These are phyloP conservation scores for Fusarium marasasianum DNA, from an alignment of 2,329 filamentous ascomycete species.

Conservation along the genomic window DNA sequence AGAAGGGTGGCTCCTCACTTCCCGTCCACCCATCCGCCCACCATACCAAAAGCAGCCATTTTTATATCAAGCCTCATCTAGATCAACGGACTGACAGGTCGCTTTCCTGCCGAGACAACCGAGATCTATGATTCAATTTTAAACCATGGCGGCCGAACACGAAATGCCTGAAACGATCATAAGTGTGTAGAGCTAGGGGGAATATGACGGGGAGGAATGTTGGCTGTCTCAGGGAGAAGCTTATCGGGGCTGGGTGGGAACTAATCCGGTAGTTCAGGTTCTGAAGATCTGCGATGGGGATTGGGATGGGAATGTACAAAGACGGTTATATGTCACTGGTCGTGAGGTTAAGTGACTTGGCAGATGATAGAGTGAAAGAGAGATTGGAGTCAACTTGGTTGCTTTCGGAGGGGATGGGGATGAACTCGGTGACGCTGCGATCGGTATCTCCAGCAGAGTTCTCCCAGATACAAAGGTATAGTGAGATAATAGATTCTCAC, in stretches of 20 bases:
- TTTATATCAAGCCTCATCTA: neutral
- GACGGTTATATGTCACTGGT: neutral
- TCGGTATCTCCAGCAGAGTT: too few species aligned
- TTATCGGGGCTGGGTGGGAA: neutral
- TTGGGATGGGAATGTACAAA: neutral
- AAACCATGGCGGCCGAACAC: neutral
- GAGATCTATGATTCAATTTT: neutral
- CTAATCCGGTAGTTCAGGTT: neutral
- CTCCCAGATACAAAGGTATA: too few species aligned
- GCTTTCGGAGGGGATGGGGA: neutral
- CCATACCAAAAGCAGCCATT: neutral
- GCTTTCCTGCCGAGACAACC: neutral
- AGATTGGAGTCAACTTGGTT: neutral
- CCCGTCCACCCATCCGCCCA: neutral
- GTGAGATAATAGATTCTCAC: too few species aligned
- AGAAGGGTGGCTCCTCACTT: neutral
- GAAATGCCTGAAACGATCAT: neutral
- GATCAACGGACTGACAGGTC: neutral
- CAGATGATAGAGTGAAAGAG: neutral
- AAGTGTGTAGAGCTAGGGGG: neutral
- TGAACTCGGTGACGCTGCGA: too few species aligned
- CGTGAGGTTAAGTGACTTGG: neutral
- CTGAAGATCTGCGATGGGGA: neutral
- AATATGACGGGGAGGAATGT: constrained; percentile 12
- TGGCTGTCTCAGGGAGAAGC: neutral